Evolutionary conservation across 2,329 filamentous ascomycete species (phyloP).

Genomic region (Fusarium domesticum): DNA sequence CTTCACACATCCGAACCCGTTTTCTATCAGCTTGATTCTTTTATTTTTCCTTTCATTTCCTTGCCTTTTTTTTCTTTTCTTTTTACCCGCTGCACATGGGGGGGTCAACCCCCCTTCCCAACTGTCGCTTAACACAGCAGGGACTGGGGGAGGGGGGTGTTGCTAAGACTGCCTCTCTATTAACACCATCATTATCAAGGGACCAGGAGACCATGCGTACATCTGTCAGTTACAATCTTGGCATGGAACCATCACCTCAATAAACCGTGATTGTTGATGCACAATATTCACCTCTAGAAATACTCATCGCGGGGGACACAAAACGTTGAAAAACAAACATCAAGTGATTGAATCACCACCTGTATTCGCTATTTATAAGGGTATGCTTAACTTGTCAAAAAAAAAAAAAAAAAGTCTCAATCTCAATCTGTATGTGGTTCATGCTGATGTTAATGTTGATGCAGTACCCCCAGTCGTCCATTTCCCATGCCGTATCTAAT

Average conservation of each 20-base stretch:
- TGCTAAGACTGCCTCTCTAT: too few relatives aligned
- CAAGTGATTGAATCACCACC: conserved; percentile 5
- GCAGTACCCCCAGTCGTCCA: background rate
- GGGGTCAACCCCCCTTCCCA: background rate
- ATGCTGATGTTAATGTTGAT: too few relatives aligned
- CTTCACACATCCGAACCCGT: too few relatives aligned
- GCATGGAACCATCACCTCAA: background rate
- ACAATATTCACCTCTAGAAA: too few relatives aligned
- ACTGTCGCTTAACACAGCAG: background rate
- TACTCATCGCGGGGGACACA: too few relatives aligned
- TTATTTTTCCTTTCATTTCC: background rate
- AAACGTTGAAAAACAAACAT: too few relatives aligned
- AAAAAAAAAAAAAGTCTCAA: background rate
- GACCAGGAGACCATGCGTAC: background rate
- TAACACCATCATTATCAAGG: background rate
- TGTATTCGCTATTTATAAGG: conserved; percentile 4
- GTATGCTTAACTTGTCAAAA: background rate
- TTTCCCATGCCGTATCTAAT: background rate
- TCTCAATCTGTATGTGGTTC: conserved; percentile 1
- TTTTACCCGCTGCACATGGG: background rate
- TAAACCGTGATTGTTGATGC: too few relatives aligned
- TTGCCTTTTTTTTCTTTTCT: background rate
- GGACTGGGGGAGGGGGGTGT: background rate
- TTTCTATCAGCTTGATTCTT: too few relatives aligned
- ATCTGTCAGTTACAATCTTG: background rate